phyloP scores from a whole-genome alignment of 177 flowering plant genomes.

The Vitis hybrid region DNA sequence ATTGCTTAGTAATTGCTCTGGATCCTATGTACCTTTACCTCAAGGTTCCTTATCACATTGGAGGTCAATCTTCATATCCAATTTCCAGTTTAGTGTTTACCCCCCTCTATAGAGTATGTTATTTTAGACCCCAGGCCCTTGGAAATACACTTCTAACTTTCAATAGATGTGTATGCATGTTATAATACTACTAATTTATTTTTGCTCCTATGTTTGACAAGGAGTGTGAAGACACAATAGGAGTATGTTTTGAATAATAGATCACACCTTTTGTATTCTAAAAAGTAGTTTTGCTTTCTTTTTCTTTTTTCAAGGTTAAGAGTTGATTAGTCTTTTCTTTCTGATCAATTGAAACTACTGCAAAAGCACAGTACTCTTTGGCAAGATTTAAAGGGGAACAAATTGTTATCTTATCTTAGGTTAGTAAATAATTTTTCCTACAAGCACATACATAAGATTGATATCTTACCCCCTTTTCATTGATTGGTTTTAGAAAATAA shows the following conservation, averaged over 20 bases:
- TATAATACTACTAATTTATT: neutral
- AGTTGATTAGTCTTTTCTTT: neutral
- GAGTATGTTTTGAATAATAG: slow-evolving; percentile 46
- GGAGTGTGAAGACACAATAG: slow-evolving; percentile 84
- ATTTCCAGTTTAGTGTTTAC: slow-evolving; percentile 95
- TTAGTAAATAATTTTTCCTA: slow-evolving; percentile 20
- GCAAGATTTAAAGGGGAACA: slow-evolving; percentile 91
- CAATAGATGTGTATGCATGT: neutral
- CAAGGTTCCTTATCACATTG: slow-evolving; percentile 90
- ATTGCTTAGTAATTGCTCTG: slow-evolving; percentile 9
- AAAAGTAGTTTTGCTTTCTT: too few relatives aligned
- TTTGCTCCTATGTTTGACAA: slow-evolving; percentile 40
- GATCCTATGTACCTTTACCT: slow-evolving; percentile 1
- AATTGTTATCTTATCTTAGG: slow-evolving; percentile 92
- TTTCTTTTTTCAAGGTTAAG: too few relatives aligned
- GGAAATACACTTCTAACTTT: neutral
- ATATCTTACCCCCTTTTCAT: neutral
- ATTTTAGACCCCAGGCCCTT: neutral
- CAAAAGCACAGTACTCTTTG: slow-evolving; percentile 86
- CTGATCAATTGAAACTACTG: slow-evolving; percentile 68
- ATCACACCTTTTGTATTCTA: too few relatives aligned
- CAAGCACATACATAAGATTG: neutral
- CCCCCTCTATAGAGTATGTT: slow-evolving; percentile 83
- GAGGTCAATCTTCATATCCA: slow-evolving; percentile 86
- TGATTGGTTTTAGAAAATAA: slow-evolving; percentile 86